Conservation (phyloP, 805 yeast species). For the Cyberlindnera saturnus region DNA sequence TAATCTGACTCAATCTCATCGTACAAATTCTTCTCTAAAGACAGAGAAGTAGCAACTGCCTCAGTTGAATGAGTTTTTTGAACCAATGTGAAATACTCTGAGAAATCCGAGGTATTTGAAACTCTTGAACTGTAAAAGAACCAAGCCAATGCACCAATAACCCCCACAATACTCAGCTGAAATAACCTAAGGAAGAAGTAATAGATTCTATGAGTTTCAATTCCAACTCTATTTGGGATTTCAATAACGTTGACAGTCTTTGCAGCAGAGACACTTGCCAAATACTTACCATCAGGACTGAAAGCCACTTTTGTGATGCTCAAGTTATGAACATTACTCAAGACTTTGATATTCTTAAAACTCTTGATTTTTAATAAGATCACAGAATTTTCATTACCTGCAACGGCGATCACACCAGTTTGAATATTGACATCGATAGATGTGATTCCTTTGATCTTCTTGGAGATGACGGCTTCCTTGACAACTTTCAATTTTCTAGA, state of each 20-base stretch:
- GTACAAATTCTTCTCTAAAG: too few relatives aligned
- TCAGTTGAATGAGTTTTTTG: slow-evolving; percentile 6
- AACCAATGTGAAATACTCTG: slow-evolving; percentile 22
- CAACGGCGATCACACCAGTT: slow-evolving; percentile 34
- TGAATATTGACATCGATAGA: slow-evolving; percentile 39
- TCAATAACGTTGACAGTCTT: slow-evolving; percentile 59
- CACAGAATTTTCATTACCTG: slow-evolving; percentile 54
- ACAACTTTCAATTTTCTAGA: slow-evolving; percentile 14
- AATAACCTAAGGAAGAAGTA: slow-evolving; percentile 18
- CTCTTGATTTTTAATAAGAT: slow-evolving; percentile 37
- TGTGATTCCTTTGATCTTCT: slow-evolving; percentile 31
- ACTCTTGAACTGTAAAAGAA: slow-evolving; percentile 11
- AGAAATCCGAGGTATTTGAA: slow-evolving; percentile 8
- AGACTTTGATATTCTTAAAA: slow-evolving; percentile 45
- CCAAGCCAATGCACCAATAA: slow-evolving; percentile 10
- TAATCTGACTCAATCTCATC: too few relatives aligned
- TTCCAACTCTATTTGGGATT: slow-evolving; percentile 44
- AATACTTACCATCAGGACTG: slow-evolving; percentile 58
- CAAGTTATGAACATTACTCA: slow-evolving; percentile 55
- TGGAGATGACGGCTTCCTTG: slow-evolving; percentile 14
- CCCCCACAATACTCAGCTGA: slow-evolving; percentile 9
- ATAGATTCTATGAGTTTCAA: slow-evolving; percentile 22
- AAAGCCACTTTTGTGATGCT: slow-evolving; percentile 70
- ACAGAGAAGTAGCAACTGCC: not conserved
- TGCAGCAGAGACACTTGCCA: slow-evolving; percentile 76